These are phyloP conservation scores for Loxodes magnus DNA, from an alignment of 73 alveolate species.

Conservation along the genomic window DNA sequence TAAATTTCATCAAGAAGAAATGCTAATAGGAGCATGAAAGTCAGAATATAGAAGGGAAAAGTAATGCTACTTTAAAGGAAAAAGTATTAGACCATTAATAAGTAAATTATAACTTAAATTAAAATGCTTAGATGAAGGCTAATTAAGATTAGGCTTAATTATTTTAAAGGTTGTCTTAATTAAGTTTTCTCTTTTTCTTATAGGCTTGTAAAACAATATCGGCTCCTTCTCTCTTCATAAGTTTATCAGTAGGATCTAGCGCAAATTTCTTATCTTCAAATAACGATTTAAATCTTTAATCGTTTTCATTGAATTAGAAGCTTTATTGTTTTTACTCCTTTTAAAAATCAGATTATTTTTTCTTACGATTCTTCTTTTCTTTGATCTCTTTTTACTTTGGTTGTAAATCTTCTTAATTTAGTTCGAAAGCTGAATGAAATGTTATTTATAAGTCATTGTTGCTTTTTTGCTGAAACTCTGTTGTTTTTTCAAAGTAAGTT, in stretches of 20 bases:
- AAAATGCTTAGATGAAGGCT: no score
- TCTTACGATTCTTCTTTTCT: conserved; percentile 26
- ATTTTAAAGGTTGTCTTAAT: no score
- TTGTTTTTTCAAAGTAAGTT: background rate
- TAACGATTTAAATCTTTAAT: conserved; percentile 20
- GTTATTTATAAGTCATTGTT: conserved; percentile 50
- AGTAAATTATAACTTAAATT: no score
- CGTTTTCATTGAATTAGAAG: conserved; percentile 10
- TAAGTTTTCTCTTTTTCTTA: no score
- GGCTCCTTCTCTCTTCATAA: conserved; percentile 49
- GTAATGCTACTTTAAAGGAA: no score
- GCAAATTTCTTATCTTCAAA: conserved; percentile 52
- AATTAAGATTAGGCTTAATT: no score
- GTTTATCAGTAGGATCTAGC: conserved; percentile 70
- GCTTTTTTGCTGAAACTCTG: background rate
- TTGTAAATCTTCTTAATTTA: conserved; percentile 48
- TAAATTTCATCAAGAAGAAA: no score
- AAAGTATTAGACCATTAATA: no score
- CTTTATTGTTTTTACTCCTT: conserved; percentile 20
- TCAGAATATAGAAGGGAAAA: no score
- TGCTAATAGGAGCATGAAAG: no score
- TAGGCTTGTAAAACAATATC: no score
- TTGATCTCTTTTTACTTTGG: conserved; percentile 58
- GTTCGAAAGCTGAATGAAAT: conserved; percentile 30
- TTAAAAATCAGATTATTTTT: background rate